Evolutionary conservation across 768 basidiomycete genomes (phyloP).

Genomic region (Mycena epipterygia): DNA sequence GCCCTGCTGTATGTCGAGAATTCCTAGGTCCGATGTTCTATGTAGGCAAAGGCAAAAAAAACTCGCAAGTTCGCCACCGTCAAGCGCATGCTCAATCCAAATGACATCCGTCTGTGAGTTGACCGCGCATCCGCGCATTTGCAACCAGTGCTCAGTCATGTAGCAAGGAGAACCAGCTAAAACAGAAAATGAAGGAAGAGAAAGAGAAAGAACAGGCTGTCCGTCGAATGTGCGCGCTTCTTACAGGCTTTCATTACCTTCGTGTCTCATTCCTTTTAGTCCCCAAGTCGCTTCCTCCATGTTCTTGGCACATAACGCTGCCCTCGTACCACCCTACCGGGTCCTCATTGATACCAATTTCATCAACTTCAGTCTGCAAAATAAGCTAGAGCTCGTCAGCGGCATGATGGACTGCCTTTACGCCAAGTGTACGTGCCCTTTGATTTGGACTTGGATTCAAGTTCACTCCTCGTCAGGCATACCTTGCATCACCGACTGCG

Average conservation of each 20-base stretch:
- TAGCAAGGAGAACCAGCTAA: conserved; percentile 95
- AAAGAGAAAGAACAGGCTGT: conserved; percentile 84
- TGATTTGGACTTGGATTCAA: conserved; percentile 11
- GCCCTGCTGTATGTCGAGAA: not conserved
- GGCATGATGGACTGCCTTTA: conserved; percentile 99
- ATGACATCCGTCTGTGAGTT: conserved; percentile 90
- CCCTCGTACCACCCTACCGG: conserved; percentile 96
- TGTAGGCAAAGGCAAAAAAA: conserved; percentile 90
- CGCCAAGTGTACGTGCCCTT: conserved; percentile 83
- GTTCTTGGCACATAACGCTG: conserved; percentile 95
- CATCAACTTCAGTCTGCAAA: conserved; percentile 98
- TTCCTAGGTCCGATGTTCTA: not conserved
- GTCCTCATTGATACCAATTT: conserved; percentile 99
- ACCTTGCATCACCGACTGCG: conserved; percentile 99
- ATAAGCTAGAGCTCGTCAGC: conserved; percentile 93
- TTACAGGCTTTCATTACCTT: conserved; percentile 9
- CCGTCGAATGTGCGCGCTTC: conserved; percentile 72
- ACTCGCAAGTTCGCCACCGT: conserved; percentile 95
- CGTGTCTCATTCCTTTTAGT: conserved; percentile 53
- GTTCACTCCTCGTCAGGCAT: conserved; percentile 72
- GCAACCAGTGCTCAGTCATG: conserved; percentile 25
- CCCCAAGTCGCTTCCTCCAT: conserved; percentile 91
- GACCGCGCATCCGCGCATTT: not conserved
- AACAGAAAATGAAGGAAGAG: conserved; percentile 88
- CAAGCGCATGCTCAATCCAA: conserved; percentile 94